phyloP scores from a whole-genome alignment of 2,329 filamentous ascomycete species.

The Penicillium sp. region DNA sequence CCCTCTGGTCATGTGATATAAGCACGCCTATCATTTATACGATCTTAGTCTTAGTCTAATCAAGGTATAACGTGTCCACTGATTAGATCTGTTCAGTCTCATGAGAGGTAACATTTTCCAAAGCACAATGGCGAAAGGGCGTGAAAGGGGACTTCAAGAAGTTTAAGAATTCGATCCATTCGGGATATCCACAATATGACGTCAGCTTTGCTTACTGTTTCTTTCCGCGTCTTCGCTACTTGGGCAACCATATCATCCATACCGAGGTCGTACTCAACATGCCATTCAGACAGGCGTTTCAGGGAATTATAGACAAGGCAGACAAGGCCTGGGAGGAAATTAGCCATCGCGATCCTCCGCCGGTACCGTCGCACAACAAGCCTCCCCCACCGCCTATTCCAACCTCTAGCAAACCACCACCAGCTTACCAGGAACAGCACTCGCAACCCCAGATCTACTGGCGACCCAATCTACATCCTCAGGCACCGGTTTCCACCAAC shows the following conservation, averaged over 20 bases:
- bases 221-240: conserved; percentile 5
- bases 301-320: conserved; percentile 23
- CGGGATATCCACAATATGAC: conserved; percentile 16
- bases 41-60: not conserved
- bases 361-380: conserved; percentile 14
- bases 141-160: not conserved
- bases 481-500: conserved; percentile 21
- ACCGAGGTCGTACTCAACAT: conserved; percentile 19
- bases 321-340: conserved; percentile 24
- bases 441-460: conserved; percentile 25
- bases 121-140: not conserved
- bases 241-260: conserved; percentile 12
- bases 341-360: conserved; percentile 9
- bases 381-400: conserved; percentile 23
- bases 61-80: not conserved
- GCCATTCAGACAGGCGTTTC: conserved; percentile 25
- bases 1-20: not conserved
- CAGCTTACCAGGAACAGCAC: conserved; percentile 18
- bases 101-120: not conserved
- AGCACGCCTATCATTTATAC: not conserved
- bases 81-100: not conserved
- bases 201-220: conserved; percentile 17
- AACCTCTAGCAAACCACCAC: conserved; percentile 21
- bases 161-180: not conserved
- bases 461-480: conserved; percentile 21